Evolutionary conservation across 805 yeast genomes (phyloP).

Genomic region (Pichia nanzhaoensis): DNA sequence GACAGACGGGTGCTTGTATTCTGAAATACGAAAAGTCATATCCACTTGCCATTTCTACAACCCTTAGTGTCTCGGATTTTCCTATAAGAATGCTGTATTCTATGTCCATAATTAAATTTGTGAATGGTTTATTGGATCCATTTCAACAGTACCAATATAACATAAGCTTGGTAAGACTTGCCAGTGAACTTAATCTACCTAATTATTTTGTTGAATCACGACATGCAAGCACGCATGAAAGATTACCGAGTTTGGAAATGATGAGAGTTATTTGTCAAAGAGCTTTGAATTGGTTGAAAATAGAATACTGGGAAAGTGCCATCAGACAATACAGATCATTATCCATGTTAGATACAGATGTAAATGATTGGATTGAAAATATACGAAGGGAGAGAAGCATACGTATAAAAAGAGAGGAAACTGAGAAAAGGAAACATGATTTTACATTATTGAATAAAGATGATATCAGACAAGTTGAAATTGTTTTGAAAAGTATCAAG

Average conservation of each 20-base stretch:
- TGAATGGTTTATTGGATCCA: slow-evolving; percentile 86
- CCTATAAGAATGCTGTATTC: slow-evolving; percentile 51
- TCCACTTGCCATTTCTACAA: neutral
- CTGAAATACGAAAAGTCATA: neutral
- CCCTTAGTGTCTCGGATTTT: slow-evolving; percentile 15
- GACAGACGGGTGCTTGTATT: slow-evolving; percentile 8
- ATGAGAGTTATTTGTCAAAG: slow-evolving; percentile 51
- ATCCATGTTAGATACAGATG: neutral
- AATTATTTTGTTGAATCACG: slow-evolving; percentile 81
- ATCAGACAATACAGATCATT: slow-evolving; percentile 15
- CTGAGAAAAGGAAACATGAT: neutral
- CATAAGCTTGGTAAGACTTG: slow-evolving; percentile 69
- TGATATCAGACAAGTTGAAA: slow-evolving; percentile 20
- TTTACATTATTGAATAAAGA: neutral
- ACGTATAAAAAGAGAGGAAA: slow-evolving; percentile 17
- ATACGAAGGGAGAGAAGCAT: slow-evolving; percentile 14
- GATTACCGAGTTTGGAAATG: slow-evolving; percentile 62
- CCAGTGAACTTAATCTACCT: slow-evolving; percentile 63
- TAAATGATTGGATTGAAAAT: slow-evolving; percentile 1
- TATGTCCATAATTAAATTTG: slow-evolving; percentile 76
- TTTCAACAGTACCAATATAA: slow-evolving; percentile 75
- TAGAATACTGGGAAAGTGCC: slow-evolving; percentile 60
- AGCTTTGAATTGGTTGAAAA: slow-evolving; percentile 72
- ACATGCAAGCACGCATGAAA: slow-evolving; percentile 88
- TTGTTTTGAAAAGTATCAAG: slow-evolving; percentile 41